phyloP scores from a whole-genome alignment of 192 early-diverging fungal species.

The Backusella morwellensis region DNA sequence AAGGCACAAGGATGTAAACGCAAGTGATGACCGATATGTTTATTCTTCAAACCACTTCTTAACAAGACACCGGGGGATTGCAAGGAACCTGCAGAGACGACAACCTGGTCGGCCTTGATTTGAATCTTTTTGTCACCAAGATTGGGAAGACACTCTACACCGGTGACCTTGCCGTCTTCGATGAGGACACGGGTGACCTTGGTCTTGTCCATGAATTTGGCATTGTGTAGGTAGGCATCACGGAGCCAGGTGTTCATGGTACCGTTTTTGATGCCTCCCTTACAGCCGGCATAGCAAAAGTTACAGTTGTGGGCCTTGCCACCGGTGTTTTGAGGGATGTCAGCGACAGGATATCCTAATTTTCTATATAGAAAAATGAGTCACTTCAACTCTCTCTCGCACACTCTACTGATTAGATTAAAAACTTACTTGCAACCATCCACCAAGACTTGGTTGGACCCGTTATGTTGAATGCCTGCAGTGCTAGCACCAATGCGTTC shows the following conservation, averaged over 20 bases:
- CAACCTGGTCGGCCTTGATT: conserved; percentile 55
- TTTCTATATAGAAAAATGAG: conserved; percentile 19
- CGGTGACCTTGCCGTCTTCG: conserved; percentile 51
- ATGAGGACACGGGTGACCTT: conserved; percentile 57
- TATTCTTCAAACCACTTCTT: conserved; percentile 66
- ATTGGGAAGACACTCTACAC: conserved; percentile 42
- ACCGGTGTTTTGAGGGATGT: conserved; percentile 70
- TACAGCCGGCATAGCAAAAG: conserved; percentile 70
- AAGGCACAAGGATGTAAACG: conserved; percentile 59
- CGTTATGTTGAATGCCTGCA: conserved; percentile 58
- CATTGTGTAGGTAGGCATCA: conserved; percentile 63
- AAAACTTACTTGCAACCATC: conserved; percentile 61
- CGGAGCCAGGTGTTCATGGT: conserved; percentile 63
- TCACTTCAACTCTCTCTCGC: not conserved
- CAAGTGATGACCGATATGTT: conserved; percentile 66
- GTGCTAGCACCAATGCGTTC: conserved; percentile 55
- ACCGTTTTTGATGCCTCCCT: conserved; percentile 68
- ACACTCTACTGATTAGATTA: not conserved
- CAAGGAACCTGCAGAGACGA: conserved; percentile 62
- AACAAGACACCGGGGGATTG: conserved; percentile 63
- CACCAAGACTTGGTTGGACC: conserved; percentile 56
- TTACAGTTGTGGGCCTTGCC: conserved; percentile 54
- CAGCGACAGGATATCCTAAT: conserved; percentile 54
- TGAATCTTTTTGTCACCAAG: conserved; percentile 15
- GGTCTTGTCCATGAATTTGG: conserved; percentile 57